Conservation (phyloP, 306 rosid species). For the Cucumis hystrix region DNA sequence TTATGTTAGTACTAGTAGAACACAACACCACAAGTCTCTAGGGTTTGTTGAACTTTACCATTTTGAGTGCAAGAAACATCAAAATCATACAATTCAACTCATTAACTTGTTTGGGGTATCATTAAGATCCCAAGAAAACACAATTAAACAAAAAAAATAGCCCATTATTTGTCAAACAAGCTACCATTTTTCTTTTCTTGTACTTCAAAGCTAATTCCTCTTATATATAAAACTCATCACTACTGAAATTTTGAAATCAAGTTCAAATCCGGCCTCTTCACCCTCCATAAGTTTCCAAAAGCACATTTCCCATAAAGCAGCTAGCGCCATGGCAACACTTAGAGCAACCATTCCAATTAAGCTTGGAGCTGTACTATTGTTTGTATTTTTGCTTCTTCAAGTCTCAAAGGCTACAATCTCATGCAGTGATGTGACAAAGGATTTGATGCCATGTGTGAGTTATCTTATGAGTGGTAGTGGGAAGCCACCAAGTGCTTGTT, state of each 20-base stretch:
- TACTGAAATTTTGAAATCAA: not conserved
- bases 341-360: not conserved
- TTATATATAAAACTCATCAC: not conserved
- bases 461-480: conserved; percentile 61
- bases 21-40: not conserved
- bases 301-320: not conserved
- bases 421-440: conserved; percentile 42
- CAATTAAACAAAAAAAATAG: not conserved
- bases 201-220: not conserved
- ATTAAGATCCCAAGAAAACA: not conserved
- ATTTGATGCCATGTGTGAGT: conserved; percentile 49
- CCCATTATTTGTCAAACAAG: not conserved
- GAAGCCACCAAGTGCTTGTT: conserved; percentile 51
- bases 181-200: conserved; percentile 1
- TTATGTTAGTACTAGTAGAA: no score
- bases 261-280: no score
- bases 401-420: conserved; percentile 43
- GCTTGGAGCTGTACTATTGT: not conserved
- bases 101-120: not conserved
- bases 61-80: conserved; percentile 7
- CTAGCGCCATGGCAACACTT: conserved; percentile 20
- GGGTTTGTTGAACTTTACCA: not conserved
- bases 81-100: not conserved
- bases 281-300: not conserved
- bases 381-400: conserved; percentile 15